These are phyloP conservation scores for Aspergillus ibericus DNA, from an alignment of 2,329 filamentous ascomycete genomes.

Conservation along the genomic window DNA sequence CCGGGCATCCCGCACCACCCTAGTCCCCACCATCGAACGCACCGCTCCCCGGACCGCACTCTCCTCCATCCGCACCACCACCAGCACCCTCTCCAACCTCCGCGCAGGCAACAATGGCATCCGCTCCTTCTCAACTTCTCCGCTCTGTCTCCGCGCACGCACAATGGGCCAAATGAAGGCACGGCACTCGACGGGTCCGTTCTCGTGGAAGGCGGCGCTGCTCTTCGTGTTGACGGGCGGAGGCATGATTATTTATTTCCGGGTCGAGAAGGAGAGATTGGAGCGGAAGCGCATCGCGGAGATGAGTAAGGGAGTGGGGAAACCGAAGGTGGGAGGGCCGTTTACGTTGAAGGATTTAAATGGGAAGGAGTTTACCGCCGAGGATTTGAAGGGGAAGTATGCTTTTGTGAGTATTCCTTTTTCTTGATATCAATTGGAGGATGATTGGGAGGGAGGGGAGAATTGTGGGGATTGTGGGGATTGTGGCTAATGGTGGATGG, in stretches of 20 bases:
- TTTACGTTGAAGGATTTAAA: constrained; percentile 83
- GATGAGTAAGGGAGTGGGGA: constrained; percentile 87
- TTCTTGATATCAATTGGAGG: not conserved
- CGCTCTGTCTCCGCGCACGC: constrained; percentile 26
- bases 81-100: not conserved
- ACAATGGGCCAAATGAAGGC: constrained; percentile 44
- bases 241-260: constrained; percentile 85
- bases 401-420: constrained; percentile 42
- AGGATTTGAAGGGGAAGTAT: constrained; percentile 84
- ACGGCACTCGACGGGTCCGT: constrained; percentile 58
- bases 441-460: not conserved
- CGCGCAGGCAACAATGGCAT: constrained; percentile 5
- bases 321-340: constrained; percentile 85
- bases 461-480: too few species aligned
- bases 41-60: constrained; percentile 6
- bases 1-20: constrained; percentile 14
- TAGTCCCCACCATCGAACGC: constrained; percentile 10
- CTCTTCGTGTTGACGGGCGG: constrained; percentile 79
- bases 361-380: constrained; percentile 72
- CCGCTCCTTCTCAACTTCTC: constrained; percentile 32
- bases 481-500: constrained; percentile 5
- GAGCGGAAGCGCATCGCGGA: constrained; percentile 85
- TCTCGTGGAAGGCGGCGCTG: constrained; percentile 86
- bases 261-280: constrained; percentile 88
- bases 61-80: not conserved